Evolutionary conservation across 2,329 filamentous ascomycete genomes (phyloP), one percentile per base, ranked within the genome.

Genomic region (Sclerotinia sclerotiorum): DNA sequence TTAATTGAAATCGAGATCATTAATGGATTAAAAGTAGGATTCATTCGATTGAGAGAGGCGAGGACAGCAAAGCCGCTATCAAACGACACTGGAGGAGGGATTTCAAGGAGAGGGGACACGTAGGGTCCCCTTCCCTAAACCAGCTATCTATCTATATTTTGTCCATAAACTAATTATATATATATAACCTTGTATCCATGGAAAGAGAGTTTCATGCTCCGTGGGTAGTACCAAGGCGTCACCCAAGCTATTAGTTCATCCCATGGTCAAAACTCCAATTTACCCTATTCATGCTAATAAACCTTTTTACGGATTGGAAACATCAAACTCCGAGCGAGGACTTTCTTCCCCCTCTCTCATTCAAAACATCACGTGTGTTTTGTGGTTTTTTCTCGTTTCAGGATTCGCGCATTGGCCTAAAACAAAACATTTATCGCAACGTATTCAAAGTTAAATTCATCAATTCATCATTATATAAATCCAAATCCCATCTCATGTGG

Each of bases 381-480:
- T 62, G 56, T 63, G 57, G 48, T 29, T 17, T 39, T 54, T n/a
- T 13, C 39, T 61, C 61, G 72, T 74, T 74, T 74, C 72, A 73
- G 69, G 71, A 60, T 69, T 52, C 68, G 65, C 67, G 68, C 70
- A 74, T 58, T 64, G 72, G 69, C 70, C 61, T 68, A 56, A 68
- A 60, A 63, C 57, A 52, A 69, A 68, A 48, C 46, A 19, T 52
- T 32, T 44, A 46, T 68, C 64, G 42, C 61, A 70, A 70, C 69
- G 64, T 58, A 57, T 62, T 61, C 46, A 62, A 46, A 67, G n/a
- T 61, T 27, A 61, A 6, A 17, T 61, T 35, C 35, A 35, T 10
- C 35, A 35, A 10, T 35, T 35, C 29, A 39, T 62, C 15, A 8
- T 19, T 13, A 51, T 49, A 51, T 24, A 60, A 46, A 46, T 6